These are phyloP conservation scores for Zancudomyces culisetae DNA, from an alignment of 371 early-diverging fungal genomes.

Conservation along the genomic window DNA sequence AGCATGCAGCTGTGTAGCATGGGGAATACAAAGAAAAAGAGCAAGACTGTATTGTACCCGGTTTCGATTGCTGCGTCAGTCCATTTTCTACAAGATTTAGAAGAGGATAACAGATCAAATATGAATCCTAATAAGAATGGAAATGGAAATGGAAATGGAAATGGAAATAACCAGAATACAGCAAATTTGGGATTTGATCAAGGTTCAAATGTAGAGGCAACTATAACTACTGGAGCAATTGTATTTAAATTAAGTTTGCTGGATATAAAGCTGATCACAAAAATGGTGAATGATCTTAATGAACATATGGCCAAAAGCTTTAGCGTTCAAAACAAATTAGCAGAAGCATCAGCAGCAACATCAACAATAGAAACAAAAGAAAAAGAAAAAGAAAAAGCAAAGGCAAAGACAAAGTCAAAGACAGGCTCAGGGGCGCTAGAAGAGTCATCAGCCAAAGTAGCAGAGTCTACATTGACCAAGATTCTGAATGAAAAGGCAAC, in stretches of 20 bases:
- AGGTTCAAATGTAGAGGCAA: background rate
- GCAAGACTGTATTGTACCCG: slow-evolving; percentile 69
- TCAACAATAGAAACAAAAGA: too few relatives aligned
- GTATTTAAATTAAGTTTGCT: background rate
- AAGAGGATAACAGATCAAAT: too few relatives aligned
- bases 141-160: too few relatives aligned
- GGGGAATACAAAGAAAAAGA: slow-evolving; percentile 57
- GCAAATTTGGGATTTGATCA: slow-evolving; percentile 1
- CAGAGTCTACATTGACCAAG: background rate
- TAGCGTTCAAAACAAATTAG: background rate
- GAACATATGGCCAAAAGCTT: background rate
- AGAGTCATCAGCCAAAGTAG: background rate
- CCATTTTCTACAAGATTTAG: too few relatives aligned
- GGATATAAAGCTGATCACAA: background rate
- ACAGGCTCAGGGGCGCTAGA: background rate
- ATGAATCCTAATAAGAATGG: too few relatives aligned
- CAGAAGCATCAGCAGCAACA: background rate
- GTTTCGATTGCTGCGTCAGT: too few relatives aligned
- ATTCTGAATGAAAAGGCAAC: slow-evolving; percentile 17
- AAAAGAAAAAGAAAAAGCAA: too few relatives aligned
- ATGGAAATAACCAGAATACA: too few relatives aligned
- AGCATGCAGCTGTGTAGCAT: slow-evolving; percentile 85
- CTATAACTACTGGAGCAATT: background rate
- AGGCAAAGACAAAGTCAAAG: background rate
- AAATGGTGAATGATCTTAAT: slow-evolving; percentile 1